Percentiles rank a stretch among this genome's conserved stretches.
These are phyloP conservation scores for Tulasnella sp. DNA, from an alignment of 768 basidiomycete species.

Conservation along the genomic window DNA sequence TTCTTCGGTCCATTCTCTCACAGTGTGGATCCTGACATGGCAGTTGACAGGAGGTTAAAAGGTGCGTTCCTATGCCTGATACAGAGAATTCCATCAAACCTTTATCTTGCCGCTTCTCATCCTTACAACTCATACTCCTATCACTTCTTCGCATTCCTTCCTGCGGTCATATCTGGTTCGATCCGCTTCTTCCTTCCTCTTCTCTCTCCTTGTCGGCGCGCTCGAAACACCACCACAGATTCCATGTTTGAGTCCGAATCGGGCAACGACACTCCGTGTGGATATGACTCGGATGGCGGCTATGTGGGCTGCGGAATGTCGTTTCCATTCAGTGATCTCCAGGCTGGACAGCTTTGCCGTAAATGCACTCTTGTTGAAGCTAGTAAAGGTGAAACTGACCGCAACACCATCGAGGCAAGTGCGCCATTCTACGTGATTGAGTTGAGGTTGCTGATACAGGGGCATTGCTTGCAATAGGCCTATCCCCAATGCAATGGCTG, in stretches of 20 bases:
- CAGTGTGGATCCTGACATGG: too few species aligned
- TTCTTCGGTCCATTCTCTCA: too few species aligned
- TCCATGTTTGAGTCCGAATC: background rate
- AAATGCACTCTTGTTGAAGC: background rate
- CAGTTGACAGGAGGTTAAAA: too few species aligned
- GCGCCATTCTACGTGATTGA: background rate
- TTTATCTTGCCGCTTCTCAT: too few species aligned
- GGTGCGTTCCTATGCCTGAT: too few species aligned
- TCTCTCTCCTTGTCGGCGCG: too few species aligned
- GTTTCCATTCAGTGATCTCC: background rate
- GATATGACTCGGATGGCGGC: background rate
- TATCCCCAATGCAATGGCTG: background rate
- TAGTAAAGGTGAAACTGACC: background rate
- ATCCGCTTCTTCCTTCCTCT: too few species aligned
- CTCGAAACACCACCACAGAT: background rate
- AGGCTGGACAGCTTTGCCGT: background rate
- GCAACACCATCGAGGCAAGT: background rate
- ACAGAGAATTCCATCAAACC: too few species aligned
- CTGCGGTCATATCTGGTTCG: too few species aligned
- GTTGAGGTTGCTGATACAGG: background rate
- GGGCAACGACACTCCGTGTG: background rate
- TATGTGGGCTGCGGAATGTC: background rate
- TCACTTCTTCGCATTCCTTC: too few species aligned
- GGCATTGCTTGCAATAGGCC: background rate
- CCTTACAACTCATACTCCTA: too few species aligned